A percentile compares a stretch with the other conserved stretches of the same genome.
phyloP scores from a whole-genome alignment of 2,329 filamentous ascomycete species.

The Fusarium sacchari region DNA sequence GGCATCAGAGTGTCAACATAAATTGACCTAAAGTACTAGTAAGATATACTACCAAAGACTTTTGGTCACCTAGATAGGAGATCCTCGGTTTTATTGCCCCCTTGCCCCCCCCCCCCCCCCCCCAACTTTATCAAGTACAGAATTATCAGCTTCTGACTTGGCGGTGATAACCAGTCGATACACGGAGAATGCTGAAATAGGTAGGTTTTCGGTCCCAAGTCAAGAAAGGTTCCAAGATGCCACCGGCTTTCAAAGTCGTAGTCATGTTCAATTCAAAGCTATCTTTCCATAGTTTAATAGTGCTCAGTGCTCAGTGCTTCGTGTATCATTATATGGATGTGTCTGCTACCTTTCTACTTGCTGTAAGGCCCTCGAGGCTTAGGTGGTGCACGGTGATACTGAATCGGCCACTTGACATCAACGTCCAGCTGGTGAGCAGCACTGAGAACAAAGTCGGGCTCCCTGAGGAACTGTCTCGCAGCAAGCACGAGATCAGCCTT shows the following conservation, averaged over 20 bases:
- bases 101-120: background rate
- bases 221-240: background rate
- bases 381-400: slow-evolving; percentile 57
- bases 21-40: background rate
- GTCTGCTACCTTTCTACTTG: background rate
- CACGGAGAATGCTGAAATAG: background rate
- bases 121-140: background rate
- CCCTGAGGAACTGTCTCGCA: slow-evolving; percentile 81
- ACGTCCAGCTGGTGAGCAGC: slow-evolving; percentile 79
- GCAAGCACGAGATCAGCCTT: slow-evolving; percentile 77
- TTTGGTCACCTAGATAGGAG: background rate
- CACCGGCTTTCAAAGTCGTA: background rate
- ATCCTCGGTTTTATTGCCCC: background rate
- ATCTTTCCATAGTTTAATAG: slow-evolving; percentile 1
- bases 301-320: background rate
- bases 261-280: background rate
- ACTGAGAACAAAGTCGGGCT: slow-evolving; percentile 80
- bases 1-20: background rate
- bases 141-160: background rate
- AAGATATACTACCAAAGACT: background rate
- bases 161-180: background rate
- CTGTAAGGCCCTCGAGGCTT: slow-evolving; percentile 8
- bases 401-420: slow-evolving; percentile 76
- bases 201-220: background rate
- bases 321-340: background rate